These are phyloP conservation scores for Penicillium crustosum DNA, from an alignment of 2,329 filamentous ascomycete genomes.

Conservation along the genomic window DNA sequence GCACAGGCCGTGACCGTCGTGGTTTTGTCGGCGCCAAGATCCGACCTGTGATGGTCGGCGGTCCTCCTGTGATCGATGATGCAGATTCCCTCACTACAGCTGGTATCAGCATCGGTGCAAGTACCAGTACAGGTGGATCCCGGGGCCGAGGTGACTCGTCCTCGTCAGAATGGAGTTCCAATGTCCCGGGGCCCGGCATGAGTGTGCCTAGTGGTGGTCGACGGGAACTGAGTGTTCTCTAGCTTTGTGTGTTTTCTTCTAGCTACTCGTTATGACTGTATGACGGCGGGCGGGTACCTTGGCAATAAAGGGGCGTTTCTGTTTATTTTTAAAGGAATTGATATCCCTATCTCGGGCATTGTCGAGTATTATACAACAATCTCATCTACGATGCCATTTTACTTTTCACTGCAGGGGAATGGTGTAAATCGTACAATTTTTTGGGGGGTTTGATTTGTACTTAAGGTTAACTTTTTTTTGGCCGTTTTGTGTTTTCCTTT, in stretches of 20 bases:
- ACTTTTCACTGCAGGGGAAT: not conserved
- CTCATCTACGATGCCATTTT: not conserved
- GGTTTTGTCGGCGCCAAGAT: slow-evolving; percentile 77
- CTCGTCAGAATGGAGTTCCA: slow-evolving; percentile 26
- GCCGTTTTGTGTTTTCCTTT: not conserved
- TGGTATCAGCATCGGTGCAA: slow-evolving; percentile 25
- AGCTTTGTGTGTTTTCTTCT: slow-evolving; percentile 8
- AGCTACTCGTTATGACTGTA: slow-evolving; percentile 14
- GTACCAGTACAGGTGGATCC: slow-evolving; percentile 25
- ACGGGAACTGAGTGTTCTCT: slow-evolving; percentile 35
- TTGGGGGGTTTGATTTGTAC: not conserved
- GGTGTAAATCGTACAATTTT: not conserved
- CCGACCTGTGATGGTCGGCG: slow-evolving; percentile 34
- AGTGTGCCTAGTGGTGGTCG: slow-evolving; percentile 26
- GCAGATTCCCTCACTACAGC: slow-evolving; percentile 25
- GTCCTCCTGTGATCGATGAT: slow-evolving; percentile 29
- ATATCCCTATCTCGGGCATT: not conserved
- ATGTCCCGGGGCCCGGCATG: slow-evolving; percentile 15
- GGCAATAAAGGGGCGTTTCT: slow-evolving; percentile 5
- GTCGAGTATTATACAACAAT: not conserved
- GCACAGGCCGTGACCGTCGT: slow-evolving; percentile 83
- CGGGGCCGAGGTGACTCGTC: slow-evolving; percentile 23
- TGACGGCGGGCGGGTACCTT: slow-evolving; percentile 3
- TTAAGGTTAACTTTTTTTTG: not conserved
- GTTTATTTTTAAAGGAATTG: not conserved